Evolutionary conservation across 2,329 filamentous ascomycete species (phyloP).

Genomic region (Neofusicoccum ribis): DNA sequence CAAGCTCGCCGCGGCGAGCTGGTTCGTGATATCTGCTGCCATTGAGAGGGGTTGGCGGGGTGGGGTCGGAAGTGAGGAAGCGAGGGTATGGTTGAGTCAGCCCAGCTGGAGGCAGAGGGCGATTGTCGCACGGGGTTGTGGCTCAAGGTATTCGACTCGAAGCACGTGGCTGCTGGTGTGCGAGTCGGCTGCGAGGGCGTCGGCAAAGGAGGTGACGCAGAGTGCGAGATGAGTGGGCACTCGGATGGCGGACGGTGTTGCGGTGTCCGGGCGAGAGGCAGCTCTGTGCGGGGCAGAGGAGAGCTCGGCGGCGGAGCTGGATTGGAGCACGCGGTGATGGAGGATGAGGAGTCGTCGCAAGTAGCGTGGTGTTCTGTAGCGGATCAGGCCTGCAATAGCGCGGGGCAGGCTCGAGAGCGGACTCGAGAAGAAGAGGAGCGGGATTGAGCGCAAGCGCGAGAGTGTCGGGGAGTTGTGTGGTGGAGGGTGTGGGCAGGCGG

Average conservation of each 20-base stretch:
- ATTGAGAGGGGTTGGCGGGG: slow-evolving; percentile 30
- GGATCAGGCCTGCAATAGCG: slow-evolving; percentile 6
- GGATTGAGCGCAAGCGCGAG: slow-evolving; percentile 12
- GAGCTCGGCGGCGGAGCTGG: slow-evolving; percentile 5
- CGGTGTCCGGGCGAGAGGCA: not conserved
- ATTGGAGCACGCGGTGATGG: not conserved
- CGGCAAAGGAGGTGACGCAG: slow-evolving; percentile 2
- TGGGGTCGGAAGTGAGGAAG: not conserved
- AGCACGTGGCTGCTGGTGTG: slow-evolving; percentile 11
- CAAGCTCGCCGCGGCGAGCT: slow-evolving; percentile 57
- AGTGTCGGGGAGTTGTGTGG: not conserved
- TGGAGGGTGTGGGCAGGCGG: not conserved
- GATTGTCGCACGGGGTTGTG: slow-evolving; percentile 1
- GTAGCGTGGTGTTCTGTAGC: not conserved
- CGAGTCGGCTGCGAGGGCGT: slow-evolving; percentile 2
- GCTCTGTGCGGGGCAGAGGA: not conserved
- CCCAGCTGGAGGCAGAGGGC: not conserved
- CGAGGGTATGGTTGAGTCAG: slow-evolving; percentile 2
- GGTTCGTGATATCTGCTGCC: slow-evolving; percentile 54
- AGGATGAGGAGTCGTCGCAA: not conserved
- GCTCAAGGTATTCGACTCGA: slow-evolving; percentile 7
- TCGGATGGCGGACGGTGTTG: not conserved
- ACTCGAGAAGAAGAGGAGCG: slow-evolving; percentile 5
- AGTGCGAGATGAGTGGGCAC: not conserved
- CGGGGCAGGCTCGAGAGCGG: slow-evolving; percentile 4